Evolutionary conservation across 306 rosid species (phyloP).

Genomic region (Parietaria judaica): DNA sequence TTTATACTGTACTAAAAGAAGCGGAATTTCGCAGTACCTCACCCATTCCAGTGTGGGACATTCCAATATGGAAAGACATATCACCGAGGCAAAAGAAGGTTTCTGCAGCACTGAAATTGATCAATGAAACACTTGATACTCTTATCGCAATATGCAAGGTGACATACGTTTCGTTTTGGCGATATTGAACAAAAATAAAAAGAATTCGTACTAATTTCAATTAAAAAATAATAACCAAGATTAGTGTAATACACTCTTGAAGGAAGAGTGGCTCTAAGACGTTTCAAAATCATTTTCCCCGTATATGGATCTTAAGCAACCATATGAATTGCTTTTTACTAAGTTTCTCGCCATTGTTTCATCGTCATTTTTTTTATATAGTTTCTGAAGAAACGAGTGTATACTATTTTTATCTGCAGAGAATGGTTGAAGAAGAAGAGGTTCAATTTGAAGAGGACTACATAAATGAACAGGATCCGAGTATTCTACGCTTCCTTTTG

Average conservation of each 20-base stretch:
- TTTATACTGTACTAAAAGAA: slow-evolving; percentile 85
- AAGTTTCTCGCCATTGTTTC: neutral
- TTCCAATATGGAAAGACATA: slow-evolving; percentile 95
- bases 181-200: neutral
- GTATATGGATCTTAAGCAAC: no score
- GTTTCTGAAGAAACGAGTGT: neutral
- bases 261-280: no score
- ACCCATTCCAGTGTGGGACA: slow-evolving; percentile 91
- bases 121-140: slow-evolving; percentile 68
- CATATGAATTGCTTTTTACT: neutral
- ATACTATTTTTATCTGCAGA: slow-evolving; percentile 44
- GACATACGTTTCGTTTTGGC: slow-evolving; percentile 14
- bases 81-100: slow-evolving; percentile 88
- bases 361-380: neutral
- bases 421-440: slow-evolving; percentile 97
- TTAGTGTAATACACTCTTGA: no score
- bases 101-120: slow-evolving; percentile 70
- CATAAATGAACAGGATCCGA: slow-evolving; percentile 93
- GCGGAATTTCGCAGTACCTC: slow-evolving; percentile 92
- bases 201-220: neutral
- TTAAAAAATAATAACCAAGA: no score
- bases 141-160: slow-evolving; percentile 91
- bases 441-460: slow-evolving; percentile 93
- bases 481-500: slow-evolving; percentile 89
- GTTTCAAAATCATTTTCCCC: no score